These are phyloP conservation scores for Spatholobus suberectus DNA, from an alignment of 306 rosid genomes.

Conservation along the genomic window DNA sequence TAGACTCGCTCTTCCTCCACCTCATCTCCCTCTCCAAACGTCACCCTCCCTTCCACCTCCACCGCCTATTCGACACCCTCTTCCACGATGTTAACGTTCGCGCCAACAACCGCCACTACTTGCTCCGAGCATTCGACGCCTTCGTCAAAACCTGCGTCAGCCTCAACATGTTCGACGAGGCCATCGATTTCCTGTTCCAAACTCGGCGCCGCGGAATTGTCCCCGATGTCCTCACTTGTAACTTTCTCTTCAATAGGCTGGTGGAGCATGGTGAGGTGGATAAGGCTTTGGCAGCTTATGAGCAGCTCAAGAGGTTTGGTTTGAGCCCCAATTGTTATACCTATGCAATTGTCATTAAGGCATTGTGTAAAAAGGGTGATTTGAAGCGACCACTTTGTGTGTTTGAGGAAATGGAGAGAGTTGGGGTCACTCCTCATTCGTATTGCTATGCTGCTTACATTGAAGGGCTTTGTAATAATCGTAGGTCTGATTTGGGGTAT, in stretches of 20 bases:
- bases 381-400: conserved; percentile 54
- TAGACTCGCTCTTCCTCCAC: conserved; percentile 68
- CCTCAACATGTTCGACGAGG: conserved; percentile 72
- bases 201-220: conserved; percentile 59
- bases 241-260: conserved; percentile 75
- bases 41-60: conserved; percentile 40
- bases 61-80: conserved; percentile 54
- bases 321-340: conserved; percentile 70
- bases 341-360: conserved; percentile 76
- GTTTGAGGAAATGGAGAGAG: conserved; percentile 71
- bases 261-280: conserved; percentile 54
- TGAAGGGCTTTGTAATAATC: conserved; percentile 73
- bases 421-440: conserved; percentile 55
- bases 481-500: conserved; percentile 62
- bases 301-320: conserved; percentile 75
- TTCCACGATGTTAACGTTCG: neutral
- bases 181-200: conserved; percentile 63
- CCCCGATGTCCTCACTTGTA: conserved; percentile 63
- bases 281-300: conserved; percentile 55
- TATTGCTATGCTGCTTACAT: conserved; percentile 64
- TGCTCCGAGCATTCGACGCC: conserved; percentile 57
- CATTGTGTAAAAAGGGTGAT: conserved; percentile 63
- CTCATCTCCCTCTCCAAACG: conserved; percentile 46
- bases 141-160: conserved; percentile 70
- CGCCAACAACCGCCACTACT: neutral